Evolutionary conservation across 2,329 filamentous ascomycete species (phyloP).

Genomic region (Huntiella omanensis): DNA sequence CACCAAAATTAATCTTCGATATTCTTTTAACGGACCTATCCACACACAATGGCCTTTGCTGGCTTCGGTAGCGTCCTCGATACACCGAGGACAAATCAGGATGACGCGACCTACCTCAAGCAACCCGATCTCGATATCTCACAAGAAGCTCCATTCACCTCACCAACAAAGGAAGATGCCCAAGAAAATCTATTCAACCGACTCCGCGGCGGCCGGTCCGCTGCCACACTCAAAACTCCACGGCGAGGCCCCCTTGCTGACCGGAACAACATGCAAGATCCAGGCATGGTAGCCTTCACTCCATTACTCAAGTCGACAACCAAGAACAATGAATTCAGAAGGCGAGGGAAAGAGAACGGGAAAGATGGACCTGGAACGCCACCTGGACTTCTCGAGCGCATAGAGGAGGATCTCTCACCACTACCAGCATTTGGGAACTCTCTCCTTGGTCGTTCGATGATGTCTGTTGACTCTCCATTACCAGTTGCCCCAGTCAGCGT

Average conservation of each 20-base stretch:
- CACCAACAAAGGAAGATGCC: conserved; percentile 42
- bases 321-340: conserved; percentile 48
- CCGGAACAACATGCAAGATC: conserved; percentile 49
- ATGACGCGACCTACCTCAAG: conserved; percentile 66
- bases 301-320: conserved; percentile 73
- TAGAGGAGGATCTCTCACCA: conserved; percentile 55
- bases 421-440: conserved; percentile 58
- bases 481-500: conserved; percentile 52
- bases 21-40: too few relatives aligned
- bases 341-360: conserved; percentile 41
- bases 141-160: conserved; percentile 71
- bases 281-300: conserved; percentile 63
- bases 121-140: conserved; percentile 64
- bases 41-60: conserved; percentile 37
- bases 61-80: conserved; percentile 49
- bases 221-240: conserved; percentile 29
- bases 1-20: too few relatives aligned
- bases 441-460: conserved; percentile 43
- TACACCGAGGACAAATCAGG: conserved; percentile 69
- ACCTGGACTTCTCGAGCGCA: conserved; percentile 33
- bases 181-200: conserved; percentile 59
- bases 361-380: conserved; percentile 47
- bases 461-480: conserved; percentile 24
- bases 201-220: conserved; percentile 48
- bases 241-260: conserved; percentile 57